Conservation (phyloP, 768 basidiomycete genomes). For the Tephrocybe sp. region DNA sequence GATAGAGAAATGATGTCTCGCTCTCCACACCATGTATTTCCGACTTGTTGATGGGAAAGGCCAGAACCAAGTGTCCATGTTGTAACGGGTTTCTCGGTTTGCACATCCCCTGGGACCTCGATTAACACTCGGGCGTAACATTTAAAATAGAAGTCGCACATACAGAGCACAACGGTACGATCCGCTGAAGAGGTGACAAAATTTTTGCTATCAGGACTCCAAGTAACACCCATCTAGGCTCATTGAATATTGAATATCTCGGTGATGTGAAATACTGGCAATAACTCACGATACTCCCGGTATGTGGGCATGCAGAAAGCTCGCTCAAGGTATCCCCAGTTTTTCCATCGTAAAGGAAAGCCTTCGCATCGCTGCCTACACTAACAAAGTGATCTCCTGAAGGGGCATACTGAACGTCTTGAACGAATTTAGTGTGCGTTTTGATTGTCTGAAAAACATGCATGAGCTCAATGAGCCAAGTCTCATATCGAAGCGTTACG, state of each 20-base stretch:
- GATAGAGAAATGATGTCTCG: constrained; percentile 80
- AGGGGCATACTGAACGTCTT: constrained; percentile 81
- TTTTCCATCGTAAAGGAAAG: constrained; percentile 90
- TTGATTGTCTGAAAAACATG: constrained; percentile 58
- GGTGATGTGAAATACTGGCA: background rate
- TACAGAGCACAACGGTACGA: constrained; percentile 85
- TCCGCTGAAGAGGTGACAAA: constrained; percentile 86
- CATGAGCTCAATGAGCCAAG: background rate
- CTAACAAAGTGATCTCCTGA: constrained; percentile 84
- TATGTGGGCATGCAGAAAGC: constrained; percentile 65
- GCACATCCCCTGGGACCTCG: constrained; percentile 67
- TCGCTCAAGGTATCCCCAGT: constrained; percentile 77
- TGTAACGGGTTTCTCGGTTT: constrained; percentile 59
- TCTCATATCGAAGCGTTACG: background rate
- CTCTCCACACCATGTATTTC: constrained; percentile 78
- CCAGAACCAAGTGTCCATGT: constrained; percentile 75
- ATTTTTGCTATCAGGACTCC: constrained; percentile 72
- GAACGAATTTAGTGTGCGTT: constrained; percentile 89
- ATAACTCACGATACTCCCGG: constrained; percentile 67
- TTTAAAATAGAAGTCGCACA: constrained; percentile 18
- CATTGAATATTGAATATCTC: background rate
- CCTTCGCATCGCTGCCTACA: constrained; percentile 84
- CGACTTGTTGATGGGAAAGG: constrained; percentile 82
- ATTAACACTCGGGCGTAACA: background rate
- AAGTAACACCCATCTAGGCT: constrained; percentile 67